A percentile compares a stretch with the other conserved stretches of the same genome.
These are phyloP conservation scores for Lachnellula hyalina DNA, from an alignment of 2,329 filamentous ascomycete genomes.

Conservation along the genomic window DNA sequence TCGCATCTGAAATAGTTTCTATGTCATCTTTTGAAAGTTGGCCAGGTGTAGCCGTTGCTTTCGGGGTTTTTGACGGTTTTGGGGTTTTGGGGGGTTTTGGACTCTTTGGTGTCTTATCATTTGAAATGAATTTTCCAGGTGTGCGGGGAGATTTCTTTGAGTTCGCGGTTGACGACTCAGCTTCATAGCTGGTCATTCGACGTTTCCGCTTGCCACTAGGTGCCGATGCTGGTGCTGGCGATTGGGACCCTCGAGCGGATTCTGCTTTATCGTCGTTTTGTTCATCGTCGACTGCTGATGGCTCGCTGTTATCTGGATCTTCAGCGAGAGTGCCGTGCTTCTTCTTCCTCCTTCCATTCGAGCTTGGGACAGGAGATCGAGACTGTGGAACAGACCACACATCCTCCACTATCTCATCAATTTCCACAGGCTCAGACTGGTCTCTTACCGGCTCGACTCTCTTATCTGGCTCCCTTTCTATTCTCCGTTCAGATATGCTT, in stretches of 20 bases:
- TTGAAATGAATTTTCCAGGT: not conserved
- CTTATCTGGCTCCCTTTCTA: not conserved
- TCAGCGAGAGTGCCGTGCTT: not conserved
- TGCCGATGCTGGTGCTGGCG: not conserved
- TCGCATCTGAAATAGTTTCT: conserved; percentile 9
- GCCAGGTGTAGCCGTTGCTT: not conserved
- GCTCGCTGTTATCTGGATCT: not conserved
- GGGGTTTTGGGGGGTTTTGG: conserved; percentile 4
- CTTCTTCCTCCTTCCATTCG: not conserved
- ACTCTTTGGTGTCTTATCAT: not conserved
- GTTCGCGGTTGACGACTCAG: conserved; percentile 5
- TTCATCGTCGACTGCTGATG: too few relatives aligned
- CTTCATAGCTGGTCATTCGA: conserved; percentile 13
- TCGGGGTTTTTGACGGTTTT: not conserved
- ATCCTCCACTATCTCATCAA: not conserved
- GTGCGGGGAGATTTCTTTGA: not conserved
- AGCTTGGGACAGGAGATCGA: not conserved
- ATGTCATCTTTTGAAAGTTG: conserved; percentile 6
- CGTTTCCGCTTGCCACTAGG: conserved; percentile 17
- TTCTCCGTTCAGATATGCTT: too few relatives aligned
- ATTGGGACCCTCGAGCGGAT: not conserved
- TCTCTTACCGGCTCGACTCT: not conserved
- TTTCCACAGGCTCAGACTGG: not conserved
- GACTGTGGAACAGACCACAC: not conserved
- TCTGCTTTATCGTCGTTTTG: not conserved